A percentile compares a stretch with the other conserved stretches of the same genome.
These are phyloP conservation scores for Cicer chorassanicum DNA, from an alignment of 306 rosid genomes.

Conservation along the genomic window DNA sequence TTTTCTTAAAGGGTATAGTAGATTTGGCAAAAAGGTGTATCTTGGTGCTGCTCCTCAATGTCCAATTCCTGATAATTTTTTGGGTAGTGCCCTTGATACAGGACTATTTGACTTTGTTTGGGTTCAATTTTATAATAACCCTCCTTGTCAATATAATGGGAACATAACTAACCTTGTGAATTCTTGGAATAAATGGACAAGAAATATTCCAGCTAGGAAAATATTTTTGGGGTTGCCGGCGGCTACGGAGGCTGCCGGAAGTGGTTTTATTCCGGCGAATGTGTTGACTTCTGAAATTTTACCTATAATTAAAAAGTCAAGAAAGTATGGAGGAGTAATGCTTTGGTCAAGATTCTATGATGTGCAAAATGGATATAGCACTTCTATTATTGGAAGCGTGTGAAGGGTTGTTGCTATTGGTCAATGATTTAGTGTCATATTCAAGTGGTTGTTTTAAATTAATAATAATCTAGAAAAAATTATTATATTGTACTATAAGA, in stretches of 20 bases:
- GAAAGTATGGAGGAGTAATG: conserved; percentile 80
- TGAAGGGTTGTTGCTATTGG: conserved; percentile 27
- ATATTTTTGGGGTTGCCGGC: conserved; percentile 79
- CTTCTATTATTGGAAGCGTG: conserved; percentile 51
- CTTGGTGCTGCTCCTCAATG: conserved; percentile 83
- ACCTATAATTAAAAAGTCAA: conserved; percentile 61
- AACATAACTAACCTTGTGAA: conserved; percentile 55
- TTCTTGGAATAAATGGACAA: conserved; percentile 69
- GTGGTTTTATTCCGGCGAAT: conserved; percentile 63
- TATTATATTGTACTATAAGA: not conserved
- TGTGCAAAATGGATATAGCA: conserved; percentile 58
- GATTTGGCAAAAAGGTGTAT: conserved; percentile 46
- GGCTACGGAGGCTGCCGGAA: conserved; percentile 60
- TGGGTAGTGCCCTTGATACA: conserved; percentile 57
- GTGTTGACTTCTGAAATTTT: conserved; percentile 59
- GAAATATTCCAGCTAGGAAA: conserved; percentile 23
- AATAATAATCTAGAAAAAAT: not conserved
- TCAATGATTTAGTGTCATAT: not conserved
- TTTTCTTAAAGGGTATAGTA: conserved; percentile 46
- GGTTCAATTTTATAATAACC: conserved; percentile 67
- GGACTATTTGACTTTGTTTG: conserved; percentile 69
- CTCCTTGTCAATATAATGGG: conserved; percentile 58
- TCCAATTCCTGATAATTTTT: conserved; percentile 66
- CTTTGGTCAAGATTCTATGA: conserved; percentile 72
- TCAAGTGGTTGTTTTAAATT: conserved; percentile 34